Evolutionary conservation across 345 rosid species (phyloP), one percentile per base, ranked within the genome.

Genomic region (Aquilaria yunnanensis): DNA sequence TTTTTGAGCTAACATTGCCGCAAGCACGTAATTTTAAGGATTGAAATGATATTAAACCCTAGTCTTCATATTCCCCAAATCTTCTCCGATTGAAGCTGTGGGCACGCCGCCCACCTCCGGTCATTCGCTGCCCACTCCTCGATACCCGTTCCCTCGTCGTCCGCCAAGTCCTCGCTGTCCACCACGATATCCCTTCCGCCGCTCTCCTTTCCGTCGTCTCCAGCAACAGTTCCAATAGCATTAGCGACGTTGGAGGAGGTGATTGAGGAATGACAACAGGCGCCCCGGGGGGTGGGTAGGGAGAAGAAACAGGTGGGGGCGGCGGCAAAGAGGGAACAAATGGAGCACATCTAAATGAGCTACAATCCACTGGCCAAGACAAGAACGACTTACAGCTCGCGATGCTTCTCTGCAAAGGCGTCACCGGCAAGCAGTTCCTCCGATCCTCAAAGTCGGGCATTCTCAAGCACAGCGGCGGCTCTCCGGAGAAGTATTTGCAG

Each of bases 401-500:
- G 2, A 85, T 52, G 30, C 85, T 77, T 58, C 85, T 70, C 74
- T 90, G 97, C 63, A 56, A 69, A 56, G 95, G 95, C 67, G 95
- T 75, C 0, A 31, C 55, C 31, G 90, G 84, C 78, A 90, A 72
- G 75, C 97, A 90, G 63, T 90, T 90, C 53, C 77, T 75, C 71
- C 70, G 64, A 50, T 90, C 96, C 60, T 83, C 78, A 57, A 83
- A 80, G 7, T 61, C 76, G 16, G 71, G 73, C 47, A 87, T 62
- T 5, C 74, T 34, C 70, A 85, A 74, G 74, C 97, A 87, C 14
- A 69, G 77, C 3, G 97, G 92, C 16, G 95, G 76, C 60, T 90
- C 92, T 2, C 95, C 97, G 1, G 84, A 85, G 79, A 90, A 90
- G 85, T 72, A 90, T 56, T 90, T 90, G 62, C 81, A 79, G n/a